Conservation (phyloP, 805 yeast genomes). For the Metschnikowia shivogae region DNA sequence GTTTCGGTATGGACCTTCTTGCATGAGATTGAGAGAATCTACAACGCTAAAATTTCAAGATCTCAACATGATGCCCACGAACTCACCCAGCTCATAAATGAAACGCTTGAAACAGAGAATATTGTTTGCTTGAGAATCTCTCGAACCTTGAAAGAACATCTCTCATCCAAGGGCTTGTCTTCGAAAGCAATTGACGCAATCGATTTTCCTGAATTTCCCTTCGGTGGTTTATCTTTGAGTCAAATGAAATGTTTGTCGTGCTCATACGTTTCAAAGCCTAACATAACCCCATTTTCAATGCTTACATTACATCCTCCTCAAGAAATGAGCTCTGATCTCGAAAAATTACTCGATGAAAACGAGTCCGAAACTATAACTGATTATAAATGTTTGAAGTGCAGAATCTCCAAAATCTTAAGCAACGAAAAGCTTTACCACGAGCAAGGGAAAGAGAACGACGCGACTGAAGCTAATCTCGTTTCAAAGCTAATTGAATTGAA, state of each 20-base stretch:
- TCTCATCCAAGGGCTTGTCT: not conserved
- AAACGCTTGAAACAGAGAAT: constrained; percentile 69
- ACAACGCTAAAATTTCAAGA: constrained; percentile 68
- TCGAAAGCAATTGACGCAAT: constrained; percentile 11
- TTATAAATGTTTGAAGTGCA: constrained; percentile 76
- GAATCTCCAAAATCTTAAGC: constrained; percentile 31
- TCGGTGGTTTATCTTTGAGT: constrained; percentile 61
- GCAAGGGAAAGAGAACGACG: constrained; percentile 19
- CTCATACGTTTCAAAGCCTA: constrained; percentile 54
- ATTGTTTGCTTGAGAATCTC: constrained; percentile 35
- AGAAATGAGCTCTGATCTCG: constrained; percentile 40
- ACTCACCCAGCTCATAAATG: constrained; percentile 73
- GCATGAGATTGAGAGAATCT: constrained; percentile 65
- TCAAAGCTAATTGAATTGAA: constrained; percentile 33
- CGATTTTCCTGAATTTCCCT: constrained; percentile 63
- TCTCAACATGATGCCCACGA: constrained; percentile 97
- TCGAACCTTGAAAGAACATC: constrained; percentile 15
- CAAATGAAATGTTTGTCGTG: constrained; percentile 71
- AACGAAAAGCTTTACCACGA: constrained; percentile 26
- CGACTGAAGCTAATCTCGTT: constrained; percentile 25
- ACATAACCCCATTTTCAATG: constrained; percentile 60
- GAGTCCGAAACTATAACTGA: constrained; percentile 70
- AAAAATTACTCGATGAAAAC: constrained; percentile 50
- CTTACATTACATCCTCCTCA: constrained; percentile 75
- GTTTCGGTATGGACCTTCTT: constrained; percentile 78